Conservation (phyloP, 345 rosid species). For the Corchorus capsularis region DNA sequence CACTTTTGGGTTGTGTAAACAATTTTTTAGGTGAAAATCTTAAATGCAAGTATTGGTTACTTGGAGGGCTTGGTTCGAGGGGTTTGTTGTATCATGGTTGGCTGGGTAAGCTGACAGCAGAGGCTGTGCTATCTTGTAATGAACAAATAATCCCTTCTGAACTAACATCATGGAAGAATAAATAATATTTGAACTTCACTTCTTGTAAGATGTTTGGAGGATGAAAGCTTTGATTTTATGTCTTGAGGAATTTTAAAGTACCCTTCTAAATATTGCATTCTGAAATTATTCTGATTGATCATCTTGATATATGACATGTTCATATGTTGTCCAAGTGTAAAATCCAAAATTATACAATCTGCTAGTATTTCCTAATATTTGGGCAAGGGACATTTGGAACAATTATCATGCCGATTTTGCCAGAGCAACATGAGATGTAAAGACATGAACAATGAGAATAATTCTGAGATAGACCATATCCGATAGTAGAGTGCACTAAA, state of each 20-base stretch:
- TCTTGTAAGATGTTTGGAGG: background rate
- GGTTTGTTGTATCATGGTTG: conserved; percentile 84
- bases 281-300: background rate
- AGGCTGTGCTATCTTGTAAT: conserved; percentile 59
- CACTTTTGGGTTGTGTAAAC: conserved; percentile 71
- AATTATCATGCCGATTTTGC: background rate
- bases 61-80: conserved; percentile 89
- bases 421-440: background rate
- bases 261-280: background rate
- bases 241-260: background rate
- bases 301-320: background rate
- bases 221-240: background rate
- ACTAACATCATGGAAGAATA: conserved; percentile 71
- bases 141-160: conserved; percentile 67
- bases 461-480: background rate
- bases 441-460: background rate
- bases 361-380: background rate
- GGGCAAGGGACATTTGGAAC: background rate
- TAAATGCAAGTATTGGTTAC: conserved; percentile 65
- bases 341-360: background rate
- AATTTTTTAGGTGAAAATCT: conserved; percentile 42
- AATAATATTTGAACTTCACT: conserved; percentile 4
- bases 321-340: background rate
- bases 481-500: background rate
- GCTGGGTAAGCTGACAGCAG: conserved; percentile 73